Conservation (phyloP, 805 yeast species). For the Wickerhamiella spandovensis region DNA sequence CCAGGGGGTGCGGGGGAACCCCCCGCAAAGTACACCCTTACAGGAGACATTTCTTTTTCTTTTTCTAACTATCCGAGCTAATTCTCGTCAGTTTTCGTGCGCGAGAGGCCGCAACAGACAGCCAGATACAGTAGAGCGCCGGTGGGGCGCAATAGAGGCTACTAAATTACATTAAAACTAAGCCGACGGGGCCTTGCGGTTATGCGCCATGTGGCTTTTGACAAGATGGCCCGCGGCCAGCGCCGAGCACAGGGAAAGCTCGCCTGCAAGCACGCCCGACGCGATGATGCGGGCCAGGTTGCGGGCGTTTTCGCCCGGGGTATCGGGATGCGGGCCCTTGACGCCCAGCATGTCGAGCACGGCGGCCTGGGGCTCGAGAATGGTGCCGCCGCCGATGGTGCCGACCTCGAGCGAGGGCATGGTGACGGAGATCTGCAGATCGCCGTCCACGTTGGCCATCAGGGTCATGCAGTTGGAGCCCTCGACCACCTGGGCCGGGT, state of each 20-base stretch:
- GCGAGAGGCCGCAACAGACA: too few relatives aligned
- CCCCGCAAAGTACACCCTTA: too few relatives aligned
- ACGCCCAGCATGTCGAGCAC: conserved; percentile 92
- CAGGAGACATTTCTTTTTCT: too few relatives aligned
- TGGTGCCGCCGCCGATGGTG: conserved; percentile 98
- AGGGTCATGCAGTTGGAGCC: conserved; percentile 94
- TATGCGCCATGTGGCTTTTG: conserved; percentile 92
- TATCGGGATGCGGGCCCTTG: conserved; percentile 86
- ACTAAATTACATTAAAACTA: too few relatives aligned
- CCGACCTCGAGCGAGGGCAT: conserved; percentile 99
- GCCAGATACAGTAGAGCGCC: too few relatives aligned
- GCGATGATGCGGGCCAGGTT: conserved; percentile 89
- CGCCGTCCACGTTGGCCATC: conserved; percentile 73
- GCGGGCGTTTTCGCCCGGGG: conserved; percentile 90
- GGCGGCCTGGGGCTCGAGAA: conserved; percentile 91
- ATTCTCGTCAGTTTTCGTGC: too few relatives aligned
- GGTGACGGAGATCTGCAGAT: conserved; percentile 83
- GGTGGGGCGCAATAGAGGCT: too few relatives aligned
- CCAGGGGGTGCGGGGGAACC: too few relatives aligned
- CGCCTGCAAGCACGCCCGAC: conserved; percentile 90
- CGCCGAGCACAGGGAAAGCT: conserved; percentile 86
- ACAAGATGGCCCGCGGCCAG: conserved; percentile 98
- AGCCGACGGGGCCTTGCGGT: conserved; percentile 46
- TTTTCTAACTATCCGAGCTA: too few relatives aligned
- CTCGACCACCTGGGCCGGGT: conserved; percentile 99